Conservation (phyloP, 495 filamentous ascomycete species). For the Durotheca rogersii region DNA sequence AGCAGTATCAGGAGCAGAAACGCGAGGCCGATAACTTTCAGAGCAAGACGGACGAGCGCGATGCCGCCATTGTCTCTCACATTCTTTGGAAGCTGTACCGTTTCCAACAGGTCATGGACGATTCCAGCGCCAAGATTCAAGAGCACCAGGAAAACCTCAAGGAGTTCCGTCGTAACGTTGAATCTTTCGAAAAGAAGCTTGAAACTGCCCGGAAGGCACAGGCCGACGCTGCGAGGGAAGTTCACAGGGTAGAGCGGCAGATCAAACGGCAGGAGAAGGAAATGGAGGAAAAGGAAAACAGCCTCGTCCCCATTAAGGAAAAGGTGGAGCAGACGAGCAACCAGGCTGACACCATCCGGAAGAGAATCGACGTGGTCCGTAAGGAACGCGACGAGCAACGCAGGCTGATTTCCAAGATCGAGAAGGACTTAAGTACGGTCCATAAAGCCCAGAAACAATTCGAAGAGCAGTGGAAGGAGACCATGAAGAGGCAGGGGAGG, state of each 20-base stretch:
- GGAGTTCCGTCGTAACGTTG: conserved; percentile 83
- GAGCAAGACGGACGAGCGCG: conserved; percentile 81
- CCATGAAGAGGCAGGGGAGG: conserved; percentile 78
- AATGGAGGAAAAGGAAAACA: conserved; percentile 81
- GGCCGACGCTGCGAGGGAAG: conserved; percentile 72
- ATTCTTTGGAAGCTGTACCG: conserved; percentile 97
- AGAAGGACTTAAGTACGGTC: conserved; percentile 78
- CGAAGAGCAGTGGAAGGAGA: conserved; percentile 81
- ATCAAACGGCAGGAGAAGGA: conserved; percentile 87
- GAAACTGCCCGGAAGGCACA: conserved; percentile 88
- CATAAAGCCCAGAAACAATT: conserved; percentile 89
- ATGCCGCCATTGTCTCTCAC: conserved; percentile 90
- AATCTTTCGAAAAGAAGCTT: conserved; percentile 77
- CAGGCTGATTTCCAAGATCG: conserved; percentile 62
- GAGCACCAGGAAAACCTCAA: conserved; percentile 95
- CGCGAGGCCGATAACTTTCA: conserved; percentile 91
- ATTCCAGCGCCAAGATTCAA: conserved; percentile 86
- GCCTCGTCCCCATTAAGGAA: conserved; percentile 84
- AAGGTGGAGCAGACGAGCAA: conserved; percentile 81
- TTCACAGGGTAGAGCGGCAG: conserved; percentile 74
- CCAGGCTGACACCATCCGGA: conserved; percentile 65
- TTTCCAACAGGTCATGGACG: conserved; percentile 89
- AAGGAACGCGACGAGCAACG: conserved; percentile 75
- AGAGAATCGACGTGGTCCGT: conserved; percentile 65
- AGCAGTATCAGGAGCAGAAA: conserved; percentile 96